These are phyloP conservation scores for Chaetomium fimeti DNA, from an alignment of 495 filamentous ascomycete species.

Conservation along the genomic window DNA sequence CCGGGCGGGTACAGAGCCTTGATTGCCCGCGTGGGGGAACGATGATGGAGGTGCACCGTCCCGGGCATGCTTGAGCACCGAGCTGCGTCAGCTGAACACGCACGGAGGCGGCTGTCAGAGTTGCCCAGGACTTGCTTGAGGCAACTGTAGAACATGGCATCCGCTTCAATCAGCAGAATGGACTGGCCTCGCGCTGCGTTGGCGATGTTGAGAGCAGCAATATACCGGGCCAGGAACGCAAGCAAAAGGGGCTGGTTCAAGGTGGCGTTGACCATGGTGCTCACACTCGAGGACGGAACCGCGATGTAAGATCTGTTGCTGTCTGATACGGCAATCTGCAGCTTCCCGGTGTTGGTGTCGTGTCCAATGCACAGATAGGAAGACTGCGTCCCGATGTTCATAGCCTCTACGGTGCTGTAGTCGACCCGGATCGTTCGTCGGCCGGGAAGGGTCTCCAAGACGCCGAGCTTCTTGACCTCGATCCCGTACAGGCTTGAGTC, in stretches of 20 bases:
- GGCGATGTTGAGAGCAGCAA: constrained; percentile 26
- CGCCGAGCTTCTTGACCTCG: neutral
- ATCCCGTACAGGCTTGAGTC: constrained; percentile 26
- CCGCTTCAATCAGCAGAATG: constrained; percentile 39
- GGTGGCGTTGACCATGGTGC: neutral
- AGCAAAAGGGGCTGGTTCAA: constrained; percentile 21
- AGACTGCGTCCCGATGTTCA: constrained; percentile 19
- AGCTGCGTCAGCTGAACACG: constrained; percentile 19
- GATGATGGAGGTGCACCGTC: constrained; percentile 30
- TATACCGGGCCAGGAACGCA: constrained; percentile 30
- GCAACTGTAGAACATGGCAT: constrained; percentile 34
- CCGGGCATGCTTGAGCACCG: constrained; percentile 7
- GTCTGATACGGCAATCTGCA: constrained; percentile 34
- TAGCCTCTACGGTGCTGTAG: constrained; percentile 38
- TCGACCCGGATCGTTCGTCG: constrained; percentile 34
- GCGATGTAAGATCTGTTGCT: constrained; percentile 36
- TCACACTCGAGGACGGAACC: neutral
- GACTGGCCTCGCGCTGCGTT: constrained; percentile 1
- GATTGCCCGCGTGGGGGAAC: constrained; percentile 28
- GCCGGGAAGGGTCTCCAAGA: neutral
- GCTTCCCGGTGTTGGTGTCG: constrained; percentile 24
- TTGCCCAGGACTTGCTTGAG: constrained; percentile 28
- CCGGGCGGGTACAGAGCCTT: constrained; percentile 29
- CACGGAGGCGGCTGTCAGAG: constrained; percentile 21
- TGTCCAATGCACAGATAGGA: constrained; percentile 39